Evolutionary conservation across 2,329 filamentous ascomycete genomes (phyloP), one percentile per base, ranked within the genome.

Genomic region (Pseudopithomyces chartarum): DNA sequence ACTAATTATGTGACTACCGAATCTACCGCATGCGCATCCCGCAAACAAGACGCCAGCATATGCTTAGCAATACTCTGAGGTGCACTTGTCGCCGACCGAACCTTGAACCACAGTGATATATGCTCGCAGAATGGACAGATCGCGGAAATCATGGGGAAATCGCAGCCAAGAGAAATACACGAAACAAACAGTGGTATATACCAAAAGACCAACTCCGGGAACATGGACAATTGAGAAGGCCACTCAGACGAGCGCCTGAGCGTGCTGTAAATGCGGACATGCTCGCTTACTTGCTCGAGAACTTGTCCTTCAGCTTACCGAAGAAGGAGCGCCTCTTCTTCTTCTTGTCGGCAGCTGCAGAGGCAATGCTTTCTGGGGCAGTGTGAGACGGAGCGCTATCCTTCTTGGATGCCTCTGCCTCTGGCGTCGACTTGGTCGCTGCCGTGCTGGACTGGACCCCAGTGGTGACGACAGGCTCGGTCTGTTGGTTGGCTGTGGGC

Each of bases 281-380:
- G 26, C 43, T 50, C 58, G 49, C 57, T 62, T 68, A 69, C 56
- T 72, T 71, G 63, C 60, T 63, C 36, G 36, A 64, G 50, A 82
- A 69, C 75, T 80, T 81, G 55, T 81, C 79, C 77, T 81, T 81
- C 58, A 82, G 60, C 71, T 77, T 80, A 62, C 76, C 76, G 57
- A 82, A 81, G 66, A 82, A 74, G 52, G 76, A 77, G 47, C 75
- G 75, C 67, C 79, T 75, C 74, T 80, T 80, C 70, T 79, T 80
- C 69, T 80, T 79, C 75, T 80, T 79, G 46, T 70, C 65, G 46
- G 65, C 63, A 58, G 52, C 67, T 54, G 66, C 69, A 55, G 57
- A 67, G 33, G 62, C 69, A 49, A 72, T 60, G 56, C 73, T 78
- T 51, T 78, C 66, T n/a, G 78, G 73, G 7, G 77, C 73, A 63